phyloP scores from a whole-genome alignment of 2,329 filamentous ascomycete genomes.

The Alternaria solani region DNA sequence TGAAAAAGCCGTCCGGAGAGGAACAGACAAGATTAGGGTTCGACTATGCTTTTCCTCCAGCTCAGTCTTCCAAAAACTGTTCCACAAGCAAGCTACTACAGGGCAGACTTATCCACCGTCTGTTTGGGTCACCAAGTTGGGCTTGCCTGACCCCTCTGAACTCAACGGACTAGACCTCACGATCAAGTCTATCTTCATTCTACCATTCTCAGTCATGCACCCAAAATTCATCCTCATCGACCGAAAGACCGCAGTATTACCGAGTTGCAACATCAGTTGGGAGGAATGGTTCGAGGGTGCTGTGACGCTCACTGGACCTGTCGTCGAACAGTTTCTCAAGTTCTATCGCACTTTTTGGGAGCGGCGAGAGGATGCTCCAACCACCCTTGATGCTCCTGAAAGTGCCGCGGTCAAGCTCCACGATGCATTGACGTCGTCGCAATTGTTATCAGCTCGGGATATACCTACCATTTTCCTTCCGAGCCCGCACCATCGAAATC shows the following conservation, averaged over 20 bases:
- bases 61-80: slow-evolving; percentile 75
- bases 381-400: neutral
- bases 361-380: slow-evolving; percentile 27
- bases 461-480: slow-evolving; percentile 72
- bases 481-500: slow-evolving; percentile 75
- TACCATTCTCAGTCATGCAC: slow-evolving; percentile 86
- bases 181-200: slow-evolving; percentile 80
- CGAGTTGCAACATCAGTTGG: slow-evolving; percentile 86
- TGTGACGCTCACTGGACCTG: slow-evolving; percentile 69
- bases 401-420: slow-evolving; percentile 2
- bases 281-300: slow-evolving; percentile 87
- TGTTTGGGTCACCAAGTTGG: slow-evolving; percentile 68
- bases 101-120: slow-evolving; percentile 69
- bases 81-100: slow-evolving; percentile 69
- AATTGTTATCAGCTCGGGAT: slow-evolving; percentile 7
- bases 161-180: slow-evolving; percentile 70
- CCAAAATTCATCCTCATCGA: slow-evolving; percentile 84
- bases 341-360: slow-evolving; percentile 79
- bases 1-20: slow-evolving; percentile 47
- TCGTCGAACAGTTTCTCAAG: slow-evolving; percentile 67
- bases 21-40: slow-evolving; percentile 62
- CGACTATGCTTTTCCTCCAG: slow-evolving; percentile 79
- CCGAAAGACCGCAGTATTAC: slow-evolving; percentile 70
- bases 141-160: slow-evolving; percentile 66
- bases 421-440: slow-evolving; percentile 6